Evolutionary conservation across 2,329 filamentous ascomycete genomes (phyloP).

Genomic region (Davidsoniella australis): DNA sequence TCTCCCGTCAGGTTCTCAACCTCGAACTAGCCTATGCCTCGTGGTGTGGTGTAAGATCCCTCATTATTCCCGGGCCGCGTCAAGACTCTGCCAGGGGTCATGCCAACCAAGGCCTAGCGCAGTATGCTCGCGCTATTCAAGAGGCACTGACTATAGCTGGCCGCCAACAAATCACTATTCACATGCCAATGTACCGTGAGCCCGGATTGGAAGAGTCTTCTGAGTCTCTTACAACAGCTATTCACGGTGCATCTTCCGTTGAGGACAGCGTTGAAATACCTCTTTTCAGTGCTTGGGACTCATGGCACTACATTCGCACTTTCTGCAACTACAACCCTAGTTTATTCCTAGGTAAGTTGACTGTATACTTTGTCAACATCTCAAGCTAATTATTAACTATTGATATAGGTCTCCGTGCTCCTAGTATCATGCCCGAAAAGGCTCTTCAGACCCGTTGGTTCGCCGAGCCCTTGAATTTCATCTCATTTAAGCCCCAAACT

Average conservation of each 20-base stretch:
- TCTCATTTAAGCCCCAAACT: conserved; percentile 34
- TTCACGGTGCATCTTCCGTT: conserved; percentile 15
- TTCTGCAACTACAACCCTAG: conserved; percentile 71
- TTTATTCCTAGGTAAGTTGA: conserved; percentile 62
- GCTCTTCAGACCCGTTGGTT: conserved; percentile 52
- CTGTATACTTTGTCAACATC: neutral
- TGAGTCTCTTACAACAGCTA: conserved; percentile 31
- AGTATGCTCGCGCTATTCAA: conserved; percentile 70
- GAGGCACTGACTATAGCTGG: conserved; percentile 60
- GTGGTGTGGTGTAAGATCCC: conserved; percentile 76
- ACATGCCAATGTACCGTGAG: conserved; percentile 69
- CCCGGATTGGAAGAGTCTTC: conserved; percentile 37
- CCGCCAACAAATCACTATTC: conserved; percentile 64
- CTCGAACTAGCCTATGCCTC: conserved; percentile 88
- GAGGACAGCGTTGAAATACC: conserved; percentile 35
- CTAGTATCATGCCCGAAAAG: conserved; percentile 39
- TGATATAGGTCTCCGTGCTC: conserved; percentile 24
- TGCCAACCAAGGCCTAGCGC: conserved; percentile 38
- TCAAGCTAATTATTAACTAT: conserved; percentile 1
- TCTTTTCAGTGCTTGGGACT: conserved; percentile 73
- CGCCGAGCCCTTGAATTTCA: conserved; percentile 46
- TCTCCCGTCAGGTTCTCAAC: conserved; percentile 79
- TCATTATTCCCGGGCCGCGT: conserved; percentile 66
- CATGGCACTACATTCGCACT: conserved; percentile 76
- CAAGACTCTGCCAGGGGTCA: conserved; percentile 38